These are phyloP conservation scores for Hypoxylon lienhwacheense DNA, from an alignment of 495 filamentous ascomycete species.

Conservation along the genomic window DNA sequence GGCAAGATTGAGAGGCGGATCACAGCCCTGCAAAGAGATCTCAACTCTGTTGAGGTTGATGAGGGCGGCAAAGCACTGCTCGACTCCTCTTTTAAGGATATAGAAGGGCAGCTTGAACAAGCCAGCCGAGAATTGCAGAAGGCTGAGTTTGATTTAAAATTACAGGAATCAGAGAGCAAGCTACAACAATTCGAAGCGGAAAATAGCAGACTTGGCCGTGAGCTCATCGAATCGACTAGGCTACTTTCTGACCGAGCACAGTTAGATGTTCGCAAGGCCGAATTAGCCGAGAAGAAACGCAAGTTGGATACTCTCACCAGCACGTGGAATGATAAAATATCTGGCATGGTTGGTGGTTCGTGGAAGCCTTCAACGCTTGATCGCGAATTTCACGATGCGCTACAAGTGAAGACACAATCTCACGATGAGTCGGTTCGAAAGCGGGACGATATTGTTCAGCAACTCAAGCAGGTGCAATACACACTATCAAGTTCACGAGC, in stretches of 20 bases:
- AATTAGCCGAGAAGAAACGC: constrained; percentile 67
- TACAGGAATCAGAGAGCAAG: constrained; percentile 61
- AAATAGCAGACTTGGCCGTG: constrained; percentile 65
- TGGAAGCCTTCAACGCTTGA: constrained; percentile 77
- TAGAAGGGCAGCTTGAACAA: constrained; percentile 61
- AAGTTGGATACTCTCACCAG: constrained; percentile 74
- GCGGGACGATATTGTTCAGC: constrained; percentile 68
- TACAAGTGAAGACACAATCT: constrained; percentile 57
- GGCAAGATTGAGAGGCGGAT: constrained; percentile 68
- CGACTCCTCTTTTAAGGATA: constrained; percentile 70
- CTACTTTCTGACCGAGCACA: constrained; percentile 77
- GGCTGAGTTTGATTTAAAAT: constrained; percentile 68
- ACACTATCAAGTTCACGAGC: constrained; percentile 67
- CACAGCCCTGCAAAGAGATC: constrained; percentile 60
- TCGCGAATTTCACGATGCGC: constrained; percentile 64
- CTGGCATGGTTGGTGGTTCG: constrained; percentile 57
- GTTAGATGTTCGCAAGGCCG: constrained; percentile 75
- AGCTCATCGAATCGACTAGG: constrained; percentile 77
- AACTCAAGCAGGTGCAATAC: constrained; percentile 76
- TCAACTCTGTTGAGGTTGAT: constrained; percentile 73
- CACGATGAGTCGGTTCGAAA: constrained; percentile 63
- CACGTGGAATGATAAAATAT: constrained; percentile 71
- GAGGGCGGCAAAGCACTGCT: constrained; percentile 78
- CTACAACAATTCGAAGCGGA: constrained; percentile 69
- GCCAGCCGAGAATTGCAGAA: constrained; percentile 61